A percentile compares a stretch with the other conserved stretches of the same genome.
These are phyloP conservation scores for Psilocybe tampanensis DNA, from an alignment of 768 basidiomycete genomes.

Conservation along the genomic window DNA sequence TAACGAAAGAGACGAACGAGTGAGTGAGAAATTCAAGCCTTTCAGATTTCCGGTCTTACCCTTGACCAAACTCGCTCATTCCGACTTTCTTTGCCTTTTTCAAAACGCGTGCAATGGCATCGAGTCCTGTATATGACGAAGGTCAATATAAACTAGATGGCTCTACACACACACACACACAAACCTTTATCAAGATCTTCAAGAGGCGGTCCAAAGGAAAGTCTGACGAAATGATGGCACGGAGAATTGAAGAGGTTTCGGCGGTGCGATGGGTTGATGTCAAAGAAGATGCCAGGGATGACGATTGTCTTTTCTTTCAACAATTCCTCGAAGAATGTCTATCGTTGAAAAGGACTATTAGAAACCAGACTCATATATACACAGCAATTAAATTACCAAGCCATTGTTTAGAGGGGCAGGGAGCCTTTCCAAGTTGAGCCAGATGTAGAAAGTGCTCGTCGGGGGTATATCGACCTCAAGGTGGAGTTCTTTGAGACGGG, in stretches of 20 bases:
- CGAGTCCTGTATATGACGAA: conserved; percentile 55
- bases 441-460: conserved; percentile 89
- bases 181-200: conserved; percentile 77
- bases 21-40: neutral
- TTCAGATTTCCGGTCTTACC: conserved; percentile 33
- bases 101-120: conserved; percentile 83
- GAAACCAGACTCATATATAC: neutral
- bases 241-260: conserved; percentile 90
- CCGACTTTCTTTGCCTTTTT: conserved; percentile 68
- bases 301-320: conserved; percentile 90
- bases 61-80: conserved; percentile 66
- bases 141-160: neutral
- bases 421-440: conserved; percentile 83
- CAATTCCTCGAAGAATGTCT: conserved; percentile 94
- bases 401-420: conserved; percentile 88
- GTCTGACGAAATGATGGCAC: conserved; percentile 86
- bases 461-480: conserved; percentile 80
- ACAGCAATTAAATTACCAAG: conserved; percentile 46
- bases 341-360: neutral
- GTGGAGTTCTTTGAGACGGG: conserved; percentile 75
- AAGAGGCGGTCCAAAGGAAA: conserved; percentile 85
- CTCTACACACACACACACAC: no score
- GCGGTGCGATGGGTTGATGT: conserved; percentile 80
- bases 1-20: neutral
- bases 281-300: conserved; percentile 91